Percentiles rank a stretch among this genome's conserved stretches.
Conservation (phyloP, 2,329 filamentous ascomycete species). For the Aspergillus eucalypticola region DNA sequence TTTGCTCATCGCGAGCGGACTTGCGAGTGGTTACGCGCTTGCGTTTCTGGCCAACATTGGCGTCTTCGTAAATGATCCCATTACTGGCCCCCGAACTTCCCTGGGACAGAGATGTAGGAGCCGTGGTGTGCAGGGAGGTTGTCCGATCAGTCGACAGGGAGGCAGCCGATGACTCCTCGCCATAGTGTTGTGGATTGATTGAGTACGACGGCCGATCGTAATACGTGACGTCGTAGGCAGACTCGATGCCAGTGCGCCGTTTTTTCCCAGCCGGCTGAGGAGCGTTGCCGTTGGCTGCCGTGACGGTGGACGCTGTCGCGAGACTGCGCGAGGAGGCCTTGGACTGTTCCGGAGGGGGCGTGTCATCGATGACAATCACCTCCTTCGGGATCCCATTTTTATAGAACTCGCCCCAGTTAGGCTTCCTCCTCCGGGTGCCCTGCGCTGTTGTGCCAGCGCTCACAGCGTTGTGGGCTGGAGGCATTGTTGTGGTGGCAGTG, state of each 20-base stretch:
- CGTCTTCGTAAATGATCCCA: conserved; percentile 65
- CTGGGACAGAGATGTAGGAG: conserved; percentile 79
- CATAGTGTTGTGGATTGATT: conserved; percentile 69
- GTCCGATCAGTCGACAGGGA: conserved; percentile 82
- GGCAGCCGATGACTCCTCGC: conserved; percentile 65
- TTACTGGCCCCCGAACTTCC: conserved; percentile 53
- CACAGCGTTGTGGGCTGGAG: conserved; percentile 41
- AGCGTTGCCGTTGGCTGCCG: conserved; percentile 30
- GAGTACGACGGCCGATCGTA: conserved; percentile 72
- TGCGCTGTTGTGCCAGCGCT: conserved; percentile 42
- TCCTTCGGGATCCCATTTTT: conserved; percentile 81
- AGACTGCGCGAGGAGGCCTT: conserved; percentile 25
- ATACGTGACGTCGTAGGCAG: conserved; percentile 69
- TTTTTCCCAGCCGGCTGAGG: conserved; percentile 63
- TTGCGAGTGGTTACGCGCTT: conserved; percentile 77
- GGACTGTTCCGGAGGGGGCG: conserved; percentile 52
- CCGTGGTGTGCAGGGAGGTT: conserved; percentile 81
- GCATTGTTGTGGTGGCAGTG: conserved; percentile 37
- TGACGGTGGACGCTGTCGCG: conserved; percentile 26
- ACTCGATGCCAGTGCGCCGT: conserved; percentile 65
- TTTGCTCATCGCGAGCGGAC: conserved; percentile 78
- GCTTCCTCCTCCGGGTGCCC: conserved; percentile 57
- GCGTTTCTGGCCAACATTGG: conserved; percentile 78
- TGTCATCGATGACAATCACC: conserved; percentile 77
- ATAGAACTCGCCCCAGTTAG: conserved; percentile 80